Evolutionary conservation across 805 yeast species (phyloP), one percentile per base, ranked within the genome.

Genomic region (Hanseniaspora clermontiae): DNA sequence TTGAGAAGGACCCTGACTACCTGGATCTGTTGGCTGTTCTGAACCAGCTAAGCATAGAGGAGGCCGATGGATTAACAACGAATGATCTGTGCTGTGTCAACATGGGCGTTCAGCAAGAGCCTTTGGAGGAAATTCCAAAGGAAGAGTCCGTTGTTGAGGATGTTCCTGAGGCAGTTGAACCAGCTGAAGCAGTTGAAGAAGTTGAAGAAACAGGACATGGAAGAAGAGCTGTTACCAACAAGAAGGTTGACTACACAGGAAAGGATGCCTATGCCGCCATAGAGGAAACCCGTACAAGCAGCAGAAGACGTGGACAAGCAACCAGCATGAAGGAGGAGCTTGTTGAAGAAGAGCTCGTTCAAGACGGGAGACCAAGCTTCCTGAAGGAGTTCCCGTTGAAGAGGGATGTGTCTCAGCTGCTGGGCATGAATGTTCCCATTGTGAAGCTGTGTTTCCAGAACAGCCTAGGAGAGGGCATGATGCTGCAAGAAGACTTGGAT

Each of bases 11-110:
- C 45, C 47, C 53, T 2, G 46, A 51, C 32, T 45, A 50, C 15
- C 20, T 45, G 14, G 49, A 52, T 10, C 19, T 50, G 19, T 17
- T 57, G 12, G 61, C 55, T 31, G 55, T 46, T 55, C 51, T 57
- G 34, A 59, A 42, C 49, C 49, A 34, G 42, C 17, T 34, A n/a
- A 45, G 17, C 29, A 15, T 10, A 24, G 52, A 40, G 11, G 50
- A 43, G 7, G 32, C 46, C 34, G 51, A 43, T 11, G 29, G 46
- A 15, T 31, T 59, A 36, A 55, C 59, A 15, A 58, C 59, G 32
- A 59, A 59, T 9, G 64, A 65, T 49, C 62, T 61, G 37, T 63
- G 61, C 11, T 54, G 59, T 27, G 68, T 62, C 14, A 57, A 53
- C 15, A 57, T 64, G 47, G 67, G 64, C 17, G 58, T 24, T 24